These are phyloP conservation scores for Xylaria multiplex DNA, from an alignment of 2,329 filamentous ascomycete species.

Conservation along the genomic window DNA sequence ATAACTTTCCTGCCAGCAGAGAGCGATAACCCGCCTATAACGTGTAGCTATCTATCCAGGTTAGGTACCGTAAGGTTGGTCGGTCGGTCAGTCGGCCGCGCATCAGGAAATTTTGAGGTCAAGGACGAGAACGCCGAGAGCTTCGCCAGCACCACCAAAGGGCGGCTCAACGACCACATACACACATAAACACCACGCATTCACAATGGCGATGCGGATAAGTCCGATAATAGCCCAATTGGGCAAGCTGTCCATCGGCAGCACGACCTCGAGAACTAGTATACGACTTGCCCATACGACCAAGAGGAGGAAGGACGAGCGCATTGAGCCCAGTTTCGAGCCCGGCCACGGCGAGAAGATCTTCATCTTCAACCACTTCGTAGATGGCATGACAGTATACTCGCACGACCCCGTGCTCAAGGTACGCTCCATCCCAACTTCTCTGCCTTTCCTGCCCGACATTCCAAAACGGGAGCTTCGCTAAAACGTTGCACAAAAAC, in stretches of 20 bases:
- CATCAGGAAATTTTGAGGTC: constrained; percentile 31
- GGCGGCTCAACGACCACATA: constrained; percentile 16
- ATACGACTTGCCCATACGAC: constrained; percentile 51
- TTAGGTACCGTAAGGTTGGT: neutral
- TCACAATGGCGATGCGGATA: constrained; percentile 52
- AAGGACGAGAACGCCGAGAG: constrained; percentile 20
- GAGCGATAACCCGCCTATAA: neutral
- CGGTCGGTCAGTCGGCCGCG: constrained; percentile 2
- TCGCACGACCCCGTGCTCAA: constrained; percentile 58
- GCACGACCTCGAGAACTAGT: constrained; percentile 50
- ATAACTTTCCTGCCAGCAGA: neutral
- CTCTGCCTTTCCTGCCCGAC: neutral
- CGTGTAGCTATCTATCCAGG: neutral
- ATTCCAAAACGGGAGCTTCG: neutral
- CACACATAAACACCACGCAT: constrained; percentile 15
- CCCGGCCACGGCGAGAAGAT: constrained; percentile 66
- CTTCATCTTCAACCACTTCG: constrained; percentile 64
- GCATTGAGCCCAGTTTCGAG: constrained; percentile 39
- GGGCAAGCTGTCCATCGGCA: constrained; percentile 54
- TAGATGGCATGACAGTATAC: constrained; percentile 63
- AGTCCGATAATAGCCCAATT: constrained; percentile 51
- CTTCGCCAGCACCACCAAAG: constrained; percentile 18
- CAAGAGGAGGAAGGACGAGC: constrained; percentile 37
- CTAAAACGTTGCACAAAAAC: constrained; percentile 12
- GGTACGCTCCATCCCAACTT: constrained; percentile 50